Conservation (phyloP, 257 asterid genomes). For the Avicennia marina region DNA sequence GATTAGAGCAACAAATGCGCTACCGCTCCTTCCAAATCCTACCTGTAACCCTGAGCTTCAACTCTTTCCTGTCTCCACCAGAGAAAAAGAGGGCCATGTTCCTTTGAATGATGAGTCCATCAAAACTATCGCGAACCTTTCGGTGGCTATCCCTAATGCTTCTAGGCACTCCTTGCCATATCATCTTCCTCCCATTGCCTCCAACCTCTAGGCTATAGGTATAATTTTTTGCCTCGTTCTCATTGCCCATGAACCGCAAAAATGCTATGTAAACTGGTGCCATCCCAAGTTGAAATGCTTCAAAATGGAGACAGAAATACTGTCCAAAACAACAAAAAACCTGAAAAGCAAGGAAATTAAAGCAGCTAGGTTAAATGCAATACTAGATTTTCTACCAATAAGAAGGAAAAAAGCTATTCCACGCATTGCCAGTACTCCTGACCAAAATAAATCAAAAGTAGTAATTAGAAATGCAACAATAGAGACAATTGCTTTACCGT, state of each 20-base stretch:
- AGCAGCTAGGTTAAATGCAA: no score
- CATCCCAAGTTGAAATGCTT: constrained; percentile 55
- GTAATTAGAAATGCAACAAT: background rate
- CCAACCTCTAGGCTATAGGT: constrained; percentile 59
- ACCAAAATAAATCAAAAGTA: background rate
- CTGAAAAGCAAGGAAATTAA: constrained; percentile 20
- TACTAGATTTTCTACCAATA: background rate
- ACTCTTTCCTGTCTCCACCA: constrained; percentile 56
- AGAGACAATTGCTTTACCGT: background rate
- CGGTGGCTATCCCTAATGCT: constrained; percentile 59
- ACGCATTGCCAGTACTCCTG: no score
- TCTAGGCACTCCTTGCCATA: constrained; percentile 60
- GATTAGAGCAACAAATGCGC: no score
- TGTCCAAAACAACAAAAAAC: constrained; percentile 60
- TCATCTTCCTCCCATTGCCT: constrained; percentile 50
- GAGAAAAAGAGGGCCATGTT: constrained; percentile 61
- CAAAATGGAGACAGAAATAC: constrained; percentile 60
- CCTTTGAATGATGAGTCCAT: constrained; percentile 58
- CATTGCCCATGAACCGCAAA: constrained; percentile 54
- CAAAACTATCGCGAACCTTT: constrained; percentile 59
- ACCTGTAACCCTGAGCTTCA: constrained; percentile 57
- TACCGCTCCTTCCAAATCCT: constrained; percentile 56
- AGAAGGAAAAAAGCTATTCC: no score
- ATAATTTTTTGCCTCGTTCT: constrained; percentile 48
- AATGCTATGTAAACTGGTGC: constrained; percentile 55